Evolutionary conservation across 345 rosid genomes (phyloP).

Genomic region (Bruguiera gymnorhiza): DNA sequence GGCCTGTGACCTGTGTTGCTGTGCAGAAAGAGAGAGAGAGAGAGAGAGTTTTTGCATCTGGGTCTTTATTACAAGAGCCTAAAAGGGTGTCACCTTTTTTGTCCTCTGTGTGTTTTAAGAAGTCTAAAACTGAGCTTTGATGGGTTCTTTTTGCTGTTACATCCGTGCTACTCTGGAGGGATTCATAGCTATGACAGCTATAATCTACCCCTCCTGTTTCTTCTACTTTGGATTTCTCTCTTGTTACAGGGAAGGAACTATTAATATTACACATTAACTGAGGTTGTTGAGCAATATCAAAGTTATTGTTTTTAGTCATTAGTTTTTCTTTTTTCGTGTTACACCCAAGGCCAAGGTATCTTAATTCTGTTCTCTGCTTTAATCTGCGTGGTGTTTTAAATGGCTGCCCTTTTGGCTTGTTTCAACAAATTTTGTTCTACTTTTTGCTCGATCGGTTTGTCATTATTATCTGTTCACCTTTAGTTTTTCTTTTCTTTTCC

Average conservation of each 20-base stretch:
- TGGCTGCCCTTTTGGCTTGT: conserved; percentile 4
- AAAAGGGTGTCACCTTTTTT: conserved; percentile 25
- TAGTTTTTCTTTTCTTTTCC: not conserved
- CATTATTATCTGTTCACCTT: conserved; percentile 16
- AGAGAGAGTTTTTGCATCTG: conserved; percentile 12
- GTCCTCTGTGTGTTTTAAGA: conserved; percentile 11
- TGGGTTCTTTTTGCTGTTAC: conserved; percentile 31
- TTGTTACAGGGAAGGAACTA: conserved; percentile 23
- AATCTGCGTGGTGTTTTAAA: not conserved
- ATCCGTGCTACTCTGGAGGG: conserved; percentile 29
- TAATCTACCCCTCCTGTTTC: conserved; percentile 21
- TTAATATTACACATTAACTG: conserved; percentile 5
- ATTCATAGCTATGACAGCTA: conserved; percentile 54
- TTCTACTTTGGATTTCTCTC: conserved; percentile 35
- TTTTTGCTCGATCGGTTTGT: conserved; percentile 13
- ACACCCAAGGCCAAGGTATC: not conserved
- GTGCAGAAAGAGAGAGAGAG: not conserved
- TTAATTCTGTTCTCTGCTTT: conserved; percentile 1
- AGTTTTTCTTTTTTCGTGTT: not conserved
- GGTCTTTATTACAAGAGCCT: conserved; percentile 28
- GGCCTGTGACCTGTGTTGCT: conserved; percentile 40
- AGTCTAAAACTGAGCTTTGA: conserved; percentile 31
- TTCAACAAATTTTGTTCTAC: conserved; percentile 10
- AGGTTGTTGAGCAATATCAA: conserved; percentile 19
- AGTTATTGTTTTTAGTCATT: not conserved